phyloP scores from a whole-genome alignment of 768 basidiomycete genomes.

The Amanita rimosa region DNA sequence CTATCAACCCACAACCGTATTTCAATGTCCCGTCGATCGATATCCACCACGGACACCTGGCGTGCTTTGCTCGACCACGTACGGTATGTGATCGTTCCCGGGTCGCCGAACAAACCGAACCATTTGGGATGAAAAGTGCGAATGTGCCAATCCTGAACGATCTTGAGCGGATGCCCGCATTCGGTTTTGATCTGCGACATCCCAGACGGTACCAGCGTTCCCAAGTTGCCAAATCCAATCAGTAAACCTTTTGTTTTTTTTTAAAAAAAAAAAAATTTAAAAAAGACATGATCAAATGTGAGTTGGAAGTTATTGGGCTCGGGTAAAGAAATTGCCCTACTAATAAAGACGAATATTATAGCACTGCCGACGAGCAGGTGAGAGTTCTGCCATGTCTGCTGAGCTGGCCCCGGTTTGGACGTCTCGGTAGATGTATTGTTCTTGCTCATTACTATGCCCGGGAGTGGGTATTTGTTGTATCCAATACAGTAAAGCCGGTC shows the following conservation, averaged over 20 bases:
- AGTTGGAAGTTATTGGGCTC: neutral
- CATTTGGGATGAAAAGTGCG: neutral
- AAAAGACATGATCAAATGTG: neutral
- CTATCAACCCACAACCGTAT: neutral
- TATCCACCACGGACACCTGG: constrained; percentile 1
- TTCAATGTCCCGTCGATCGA: constrained; percentile 1
- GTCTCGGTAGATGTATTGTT: neutral
- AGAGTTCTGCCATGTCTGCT: neutral
- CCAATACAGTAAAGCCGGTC: neutral
- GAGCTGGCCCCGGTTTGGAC: neutral
- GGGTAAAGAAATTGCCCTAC: neutral
- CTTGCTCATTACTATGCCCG: neutral
- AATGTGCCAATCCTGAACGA: neutral
- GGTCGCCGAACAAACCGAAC: constrained; percentile 1
- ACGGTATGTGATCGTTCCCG: neutral
- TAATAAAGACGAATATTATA: neutral
- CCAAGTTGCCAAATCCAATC: neutral
- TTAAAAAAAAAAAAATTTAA: no score
- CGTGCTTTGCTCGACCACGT: neutral
- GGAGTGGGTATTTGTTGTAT: neutral
- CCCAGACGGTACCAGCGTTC: neutral
- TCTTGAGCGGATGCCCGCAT: neutral
- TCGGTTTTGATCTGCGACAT: neutral
- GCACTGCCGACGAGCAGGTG: neutral
- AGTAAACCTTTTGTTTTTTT: neutral